phyloP scores from a whole-genome alignment of 2,329 filamentous ascomycete species.

The Mollisiaceae sp. region DNA sequence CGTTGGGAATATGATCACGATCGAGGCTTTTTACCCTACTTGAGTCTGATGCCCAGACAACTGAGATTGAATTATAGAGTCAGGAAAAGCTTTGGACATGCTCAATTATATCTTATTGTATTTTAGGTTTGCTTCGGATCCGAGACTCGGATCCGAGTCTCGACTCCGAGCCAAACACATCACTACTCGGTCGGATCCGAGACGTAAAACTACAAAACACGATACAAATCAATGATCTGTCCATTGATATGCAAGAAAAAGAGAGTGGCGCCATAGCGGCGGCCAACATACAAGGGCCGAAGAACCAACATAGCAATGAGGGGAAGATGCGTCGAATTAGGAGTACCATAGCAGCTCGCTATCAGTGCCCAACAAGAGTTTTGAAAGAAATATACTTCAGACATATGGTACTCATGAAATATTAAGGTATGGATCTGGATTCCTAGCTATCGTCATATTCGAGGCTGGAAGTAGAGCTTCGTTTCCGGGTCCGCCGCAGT shows the following conservation, averaged over 20 bases:
- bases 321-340: not conserved
- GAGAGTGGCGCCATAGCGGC: conserved; percentile 4
- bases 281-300: conserved; percentile 9
- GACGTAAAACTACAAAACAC: not conserved
- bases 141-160: not conserved
- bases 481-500: conserved; percentile 58
- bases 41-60: not conserved
- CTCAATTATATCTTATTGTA: not conserved
- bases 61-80: not conserved
- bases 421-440: not conserved
- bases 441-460: conserved; percentile 6
- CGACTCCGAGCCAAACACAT: not conserved
- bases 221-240: not conserved
- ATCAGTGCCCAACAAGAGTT: not conserved
- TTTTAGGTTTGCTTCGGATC: no score
- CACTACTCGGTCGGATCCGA: not conserved
- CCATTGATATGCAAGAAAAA: not conserved
- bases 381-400: not conserved
- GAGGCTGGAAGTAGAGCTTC: conserved; percentile 68
- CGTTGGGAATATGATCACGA: not conserved
- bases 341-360: not conserved
- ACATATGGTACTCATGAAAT: not conserved
- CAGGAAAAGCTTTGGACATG: not conserved
- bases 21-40: not conserved
- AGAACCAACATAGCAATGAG: not conserved